Conservation (phyloP, 139 green algal genomes). For the Dunaliella primolecta region DNA sequence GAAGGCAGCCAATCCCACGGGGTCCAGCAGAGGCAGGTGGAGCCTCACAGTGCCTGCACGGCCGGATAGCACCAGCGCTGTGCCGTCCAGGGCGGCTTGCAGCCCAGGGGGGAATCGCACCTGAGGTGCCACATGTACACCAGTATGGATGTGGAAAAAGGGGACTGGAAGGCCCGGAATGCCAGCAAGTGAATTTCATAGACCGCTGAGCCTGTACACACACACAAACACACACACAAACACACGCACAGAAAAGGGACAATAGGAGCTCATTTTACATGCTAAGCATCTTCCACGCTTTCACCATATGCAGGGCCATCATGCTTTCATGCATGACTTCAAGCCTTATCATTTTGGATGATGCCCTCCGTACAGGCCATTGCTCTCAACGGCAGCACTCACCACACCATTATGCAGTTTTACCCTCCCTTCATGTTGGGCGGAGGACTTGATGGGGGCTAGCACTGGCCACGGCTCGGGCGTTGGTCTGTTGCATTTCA, state of each 20-base stretch:
- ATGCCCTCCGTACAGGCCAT: background rate
- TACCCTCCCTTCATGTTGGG: background rate
- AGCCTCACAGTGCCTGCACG: conserved; percentile 34
- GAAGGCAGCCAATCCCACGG: conserved; percentile 43
- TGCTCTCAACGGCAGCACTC: background rate
- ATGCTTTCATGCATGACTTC: background rate
- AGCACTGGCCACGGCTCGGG: background rate
- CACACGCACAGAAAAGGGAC: background rate
- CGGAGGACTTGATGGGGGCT: background rate
- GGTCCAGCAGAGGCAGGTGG: conserved; percentile 37
- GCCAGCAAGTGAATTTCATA: background rate
- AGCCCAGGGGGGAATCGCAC: conserved; percentile 35
- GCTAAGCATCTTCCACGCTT: background rate
- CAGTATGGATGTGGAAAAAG: too few relatives aligned
- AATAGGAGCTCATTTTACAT: background rate
- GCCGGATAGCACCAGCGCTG: conserved; percentile 28
- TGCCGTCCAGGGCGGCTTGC: background rate
- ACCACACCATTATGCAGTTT: background rate
- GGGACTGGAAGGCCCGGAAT: background rate
- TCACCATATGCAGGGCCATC: background rate
- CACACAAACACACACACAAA: too few relatives aligned
- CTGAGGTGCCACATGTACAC: background rate
- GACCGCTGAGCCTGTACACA: background rate
- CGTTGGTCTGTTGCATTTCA: background rate
- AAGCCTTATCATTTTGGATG: background rate